A percentile compares a stretch with the other conserved stretches of the same genome.
Evolutionary conservation across 1,284 basidiomycete species (phyloP).

Genomic region (Fomes fomentarius): DNA sequence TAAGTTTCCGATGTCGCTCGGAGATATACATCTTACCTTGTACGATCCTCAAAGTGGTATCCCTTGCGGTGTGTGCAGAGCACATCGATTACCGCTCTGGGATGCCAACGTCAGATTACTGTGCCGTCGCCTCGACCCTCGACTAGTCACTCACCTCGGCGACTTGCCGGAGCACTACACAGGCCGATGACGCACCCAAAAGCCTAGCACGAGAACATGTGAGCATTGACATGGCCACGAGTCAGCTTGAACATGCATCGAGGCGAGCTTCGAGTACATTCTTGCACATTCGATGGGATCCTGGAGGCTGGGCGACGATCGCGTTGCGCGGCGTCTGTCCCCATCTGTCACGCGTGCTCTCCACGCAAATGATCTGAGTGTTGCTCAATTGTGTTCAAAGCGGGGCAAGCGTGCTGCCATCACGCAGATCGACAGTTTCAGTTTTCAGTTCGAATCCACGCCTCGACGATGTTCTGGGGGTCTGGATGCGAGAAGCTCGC

Average conservation of each 20-base stretch:
- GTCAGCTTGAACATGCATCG: constrained; percentile 3
- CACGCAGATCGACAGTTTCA: too few species aligned
- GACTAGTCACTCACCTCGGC: neutral
- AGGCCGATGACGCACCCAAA: too few species aligned
- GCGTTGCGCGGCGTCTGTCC: constrained; percentile 8
- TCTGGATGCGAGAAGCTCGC: too few species aligned
- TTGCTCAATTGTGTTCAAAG: too few species aligned
- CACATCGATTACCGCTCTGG: too few species aligned
- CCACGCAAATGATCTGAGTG: too few species aligned
- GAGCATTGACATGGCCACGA: constrained; percentile 10
- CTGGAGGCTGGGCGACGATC: constrained; percentile 14
- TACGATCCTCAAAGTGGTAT: neutral
- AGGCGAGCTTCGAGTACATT: constrained; percentile 13
- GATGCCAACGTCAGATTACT: too few species aligned
- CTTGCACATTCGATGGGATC: constrained; percentile 9
- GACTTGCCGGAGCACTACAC: neutral
- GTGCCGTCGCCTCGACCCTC: constrained; percentile 1
- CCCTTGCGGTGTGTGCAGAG: neutral
- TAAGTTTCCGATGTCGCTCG: constrained; percentile 11
- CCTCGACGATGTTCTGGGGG: too few species aligned
- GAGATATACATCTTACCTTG: constrained; percentile 1
- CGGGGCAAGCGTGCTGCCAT: too few species aligned
- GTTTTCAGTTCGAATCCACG: too few species aligned
- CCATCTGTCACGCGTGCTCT: too few species aligned
- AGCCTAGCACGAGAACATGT: constrained; percentile 14